Percentiles rank a stretch among this genome's conserved stretches.
These are phyloP conservation scores for Vaccinium myrtillus DNA, from an alignment of 148 eudicot species.

Conservation along the genomic window DNA sequence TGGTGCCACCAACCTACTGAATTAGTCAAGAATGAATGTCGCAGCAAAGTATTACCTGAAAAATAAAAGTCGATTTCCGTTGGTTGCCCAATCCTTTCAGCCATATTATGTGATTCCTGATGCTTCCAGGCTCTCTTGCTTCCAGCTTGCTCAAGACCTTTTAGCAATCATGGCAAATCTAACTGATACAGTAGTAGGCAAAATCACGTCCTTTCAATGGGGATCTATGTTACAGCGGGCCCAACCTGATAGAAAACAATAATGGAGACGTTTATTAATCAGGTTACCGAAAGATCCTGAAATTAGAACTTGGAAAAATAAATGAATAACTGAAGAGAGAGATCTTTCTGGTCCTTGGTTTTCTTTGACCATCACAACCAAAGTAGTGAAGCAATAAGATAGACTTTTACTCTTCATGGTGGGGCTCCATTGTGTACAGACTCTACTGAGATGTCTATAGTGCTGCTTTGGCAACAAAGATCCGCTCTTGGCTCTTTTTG, in stretches of 20 bases:
- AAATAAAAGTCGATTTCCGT: background rate
- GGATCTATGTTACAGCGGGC: constrained; percentile 8
- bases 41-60: constrained; percentile 6
- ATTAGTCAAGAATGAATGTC: background rate
- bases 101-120: constrained; percentile 3
- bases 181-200: constrained; percentile 14
- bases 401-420: constrained; percentile 15
- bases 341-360: background rate
- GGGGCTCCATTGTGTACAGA: constrained; percentile 6
- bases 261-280: background rate
- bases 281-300: constrained; percentile 6
- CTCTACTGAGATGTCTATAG: background rate
- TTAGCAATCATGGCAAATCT: constrained; percentile 18
- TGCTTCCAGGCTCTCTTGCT: constrained; percentile 14
- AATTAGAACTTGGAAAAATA: background rate
- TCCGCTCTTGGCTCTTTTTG: background rate
- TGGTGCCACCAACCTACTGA: constrained; percentile 5
- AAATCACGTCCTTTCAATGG: background rate
- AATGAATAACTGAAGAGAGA: background rate
- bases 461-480: constrained; percentile 4
- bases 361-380: constrained; percentile 15
- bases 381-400: constrained; percentile 13
- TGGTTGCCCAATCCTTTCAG: constrained; percentile 14
- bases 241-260: constrained; percentile 13
- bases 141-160: constrained; percentile 21